Evolutionary conservation across 495 filamentous ascomycete genomes (phyloP), one percentile per base, ranked within the genome.

Genomic region (Podospora pseudoanserina): DNA sequence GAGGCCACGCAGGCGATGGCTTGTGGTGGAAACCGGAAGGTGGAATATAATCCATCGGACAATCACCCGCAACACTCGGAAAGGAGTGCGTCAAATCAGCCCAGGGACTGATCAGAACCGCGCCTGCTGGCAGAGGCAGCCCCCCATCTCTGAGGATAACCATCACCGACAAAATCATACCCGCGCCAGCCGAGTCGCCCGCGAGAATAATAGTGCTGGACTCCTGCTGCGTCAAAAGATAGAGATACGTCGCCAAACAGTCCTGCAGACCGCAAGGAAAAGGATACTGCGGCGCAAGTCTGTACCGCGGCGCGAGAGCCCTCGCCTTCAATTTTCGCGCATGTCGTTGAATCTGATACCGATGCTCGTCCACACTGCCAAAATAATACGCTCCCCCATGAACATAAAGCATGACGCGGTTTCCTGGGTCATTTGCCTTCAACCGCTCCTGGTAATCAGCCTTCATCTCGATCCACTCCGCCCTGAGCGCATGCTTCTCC

Each of bases 381-480:
- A 98, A 98, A 74, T 78, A 85, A 63, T 86, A 87, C 55, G 79
- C 82, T 34, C 86, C 87, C 4, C 94, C 94, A 74, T 97, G 94
- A 9, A 97, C 85, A 78, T 98, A 98, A 27, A 98, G 81, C 90
- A 98, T 96, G 27, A 95, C 88, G 30, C 92, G 86, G 70, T 89
- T 91, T 7, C 85, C 83, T 32, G 85, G 78, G 61, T 85, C 84
- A 3, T 76, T 79, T 0, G 77, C 77, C 73, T 83, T 84, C 77
- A 89, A 90, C 65, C 90, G 85, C 73, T 89, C 85, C 60, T 89
- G 79, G 72, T 93, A 90, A 71, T 97, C 91, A 65, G 85, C 84
- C 66, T 87, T 87, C 94, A 97, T 97, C 83, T 97, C 95, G 70
- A 98, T 90, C 94, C 92, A 97, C 75, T 98, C 95, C 2, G 91